Base-by-base conservation (phyloP, 352 stramenopile species). In the Globisporangium solare region DNA sequence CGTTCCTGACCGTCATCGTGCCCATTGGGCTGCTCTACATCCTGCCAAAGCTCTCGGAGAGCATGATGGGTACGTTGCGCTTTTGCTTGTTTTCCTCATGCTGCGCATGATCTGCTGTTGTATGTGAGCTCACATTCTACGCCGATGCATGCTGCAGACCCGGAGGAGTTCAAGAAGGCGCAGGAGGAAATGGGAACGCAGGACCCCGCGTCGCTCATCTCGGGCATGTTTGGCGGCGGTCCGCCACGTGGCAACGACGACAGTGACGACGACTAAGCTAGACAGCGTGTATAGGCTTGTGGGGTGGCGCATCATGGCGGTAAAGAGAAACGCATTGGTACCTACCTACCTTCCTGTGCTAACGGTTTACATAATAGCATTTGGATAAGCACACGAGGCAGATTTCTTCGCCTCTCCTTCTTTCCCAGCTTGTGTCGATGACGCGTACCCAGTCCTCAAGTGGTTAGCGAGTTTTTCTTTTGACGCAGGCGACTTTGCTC, bases 141-240 rank as follows among this genome's bases (percentile, higher is more conserved):
- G 24, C 40, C 43, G 15, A 55, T 14, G 14, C 8, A 10, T 27
- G 24, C 24, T 54, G n/a, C 47, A 91, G 83, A 94, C 54, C 83
- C 83, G 0, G 83, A 94, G 43, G 83, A 94, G 51, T 86, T 89
- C 69, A 94, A 94, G 70, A 89, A 92, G 58, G 83, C 81, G 10
- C 83, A 94, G 56, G 83, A 92, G 54, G 83, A 94, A 48, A 88
- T 94, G 58, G 83, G 79, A 20, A 73, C 79, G 12, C 65, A 84
- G 40, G 79, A 94, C 59, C 83, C 83, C 11, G 75, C 76, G 31
- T 70, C 79, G 24, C 60, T 94, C 45, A 67, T 94, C 48, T 73
- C 71, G 42, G 75, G 78, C 11, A 89, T 94, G 70, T 82, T 94
- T 51, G 83, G 83, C 32, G 83, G 83, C 31, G 79, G 66, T 15